A percentile compares a stretch with the other conserved stretches of the same genome.
Evolutionary conservation across 345 rosid genomes (phyloP).

Genomic region (Abelmoschus esculentus): DNA sequence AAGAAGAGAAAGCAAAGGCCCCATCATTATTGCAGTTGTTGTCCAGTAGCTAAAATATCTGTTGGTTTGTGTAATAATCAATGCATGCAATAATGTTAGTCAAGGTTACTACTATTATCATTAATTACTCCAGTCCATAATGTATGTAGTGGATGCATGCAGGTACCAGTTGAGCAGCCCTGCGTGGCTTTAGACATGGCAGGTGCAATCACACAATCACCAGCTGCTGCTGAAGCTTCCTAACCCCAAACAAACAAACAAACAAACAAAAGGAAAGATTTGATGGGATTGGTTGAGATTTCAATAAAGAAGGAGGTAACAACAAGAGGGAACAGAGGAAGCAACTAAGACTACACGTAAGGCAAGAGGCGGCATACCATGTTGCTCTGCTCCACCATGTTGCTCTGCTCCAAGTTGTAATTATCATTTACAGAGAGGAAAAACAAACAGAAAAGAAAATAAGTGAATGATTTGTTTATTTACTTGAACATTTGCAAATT

Average conservation of each 20-base stretch:
- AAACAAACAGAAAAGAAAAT: too few species aligned
- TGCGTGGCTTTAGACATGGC: slow-evolving; percentile 76
- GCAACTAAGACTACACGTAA: neutral
- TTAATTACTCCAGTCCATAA: too few species aligned
- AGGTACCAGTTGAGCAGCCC: slow-evolving; percentile 94
- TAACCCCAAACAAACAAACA: neutral
- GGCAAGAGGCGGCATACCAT: neutral
- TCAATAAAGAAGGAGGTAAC: neutral
- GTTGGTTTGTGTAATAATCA: neutral
- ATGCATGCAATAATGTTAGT: neutral
- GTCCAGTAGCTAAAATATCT: neutral
- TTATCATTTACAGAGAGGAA: neutral
- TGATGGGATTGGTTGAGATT: neutral
- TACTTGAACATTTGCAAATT: too few species aligned
- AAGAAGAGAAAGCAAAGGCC: too few species aligned
- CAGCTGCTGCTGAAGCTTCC: slow-evolving; percentile 22
- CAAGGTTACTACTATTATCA: neutral
- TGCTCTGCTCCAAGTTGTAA: neutral
- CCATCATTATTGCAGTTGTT: too few species aligned
- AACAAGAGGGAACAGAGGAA: neutral
- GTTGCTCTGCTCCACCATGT: neutral
- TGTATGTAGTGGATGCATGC: neutral
- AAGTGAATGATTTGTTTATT: too few species aligned
- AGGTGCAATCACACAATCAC: slow-evolving; percentile 58
- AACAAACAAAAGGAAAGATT: neutral